A percentile compares a stretch with the other conserved stretches of the same genome.
Evolutionary conservation across 2,329 filamentous ascomycete species (phyloP).

Genomic region (Penicillium sumatraense): DNA sequence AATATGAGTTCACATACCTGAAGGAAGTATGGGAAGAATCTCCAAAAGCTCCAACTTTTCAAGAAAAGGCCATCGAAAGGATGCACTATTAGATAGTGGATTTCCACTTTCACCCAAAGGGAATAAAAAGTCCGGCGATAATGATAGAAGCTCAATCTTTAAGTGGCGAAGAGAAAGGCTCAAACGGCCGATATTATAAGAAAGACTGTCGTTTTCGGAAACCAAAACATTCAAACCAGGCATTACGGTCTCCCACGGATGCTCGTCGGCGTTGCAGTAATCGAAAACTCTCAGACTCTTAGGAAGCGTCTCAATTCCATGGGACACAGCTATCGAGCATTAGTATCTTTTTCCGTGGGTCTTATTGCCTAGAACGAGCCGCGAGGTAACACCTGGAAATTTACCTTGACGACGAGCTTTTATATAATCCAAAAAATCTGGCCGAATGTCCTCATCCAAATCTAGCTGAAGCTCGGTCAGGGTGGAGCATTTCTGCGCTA

Average conservation of each 20-base stretch:
- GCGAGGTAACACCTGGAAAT: no score
- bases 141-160: neutral
- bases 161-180: constrained; percentile 3
- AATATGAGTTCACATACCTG: constrained; percentile 3
- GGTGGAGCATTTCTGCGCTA: constrained; percentile 2
- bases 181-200: constrained; percentile 4
- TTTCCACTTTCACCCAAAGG: neutral
- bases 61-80: constrained; percentile 6
- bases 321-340: constrained; percentile 9
- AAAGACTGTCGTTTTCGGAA: constrained; percentile 1
- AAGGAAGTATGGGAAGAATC: constrained; percentile 10
- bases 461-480: constrained; percentile 5
- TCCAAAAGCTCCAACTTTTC: constrained; percentile 4
- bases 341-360: neutral
- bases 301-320: neutral
- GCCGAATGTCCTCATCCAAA: constrained; percentile 8
- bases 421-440: constrained; percentile 10
- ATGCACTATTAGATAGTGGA: neutral
- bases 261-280: neutral
- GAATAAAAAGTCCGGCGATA: neutral
- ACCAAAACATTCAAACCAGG: constrained; percentile 1
- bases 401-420: constrained; percentile 12
- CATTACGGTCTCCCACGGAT: neutral
- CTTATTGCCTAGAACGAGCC: no score
- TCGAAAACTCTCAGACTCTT: neutral